Conservation (phyloP, 805 yeast genomes). For the Isabelozyma pseudorhagii region DNA sequence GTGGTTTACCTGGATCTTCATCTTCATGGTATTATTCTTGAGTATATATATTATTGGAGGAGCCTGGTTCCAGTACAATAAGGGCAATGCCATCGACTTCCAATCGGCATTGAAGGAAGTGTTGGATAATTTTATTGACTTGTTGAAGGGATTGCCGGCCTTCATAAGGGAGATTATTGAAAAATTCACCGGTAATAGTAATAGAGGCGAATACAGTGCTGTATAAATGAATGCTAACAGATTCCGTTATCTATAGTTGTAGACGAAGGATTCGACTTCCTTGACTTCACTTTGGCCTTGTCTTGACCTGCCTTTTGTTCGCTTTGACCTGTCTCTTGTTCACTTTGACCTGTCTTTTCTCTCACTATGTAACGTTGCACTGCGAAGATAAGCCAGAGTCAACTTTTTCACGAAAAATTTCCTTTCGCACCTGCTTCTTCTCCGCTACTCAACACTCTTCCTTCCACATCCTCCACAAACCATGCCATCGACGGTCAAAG, state of each 20-base stretch:
- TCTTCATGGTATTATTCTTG: constrained; percentile 64
- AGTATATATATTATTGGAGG: constrained; percentile 71
- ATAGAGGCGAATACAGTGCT: constrained; percentile 91
- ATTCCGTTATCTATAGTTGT: too few species aligned
- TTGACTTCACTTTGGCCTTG: too few species aligned
- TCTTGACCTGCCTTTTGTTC: too few species aligned
- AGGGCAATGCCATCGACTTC: constrained; percentile 67
- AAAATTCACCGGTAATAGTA: constrained; percentile 58
- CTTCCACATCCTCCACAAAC: background rate
- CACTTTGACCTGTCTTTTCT: too few species aligned
- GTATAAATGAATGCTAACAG: constrained; percentile 44
- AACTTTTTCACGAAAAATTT: constrained; percentile 1
- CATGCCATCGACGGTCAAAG: constrained; percentile 35
- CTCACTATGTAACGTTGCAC: background rate
- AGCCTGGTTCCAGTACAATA: constrained; percentile 72
- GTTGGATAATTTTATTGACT: constrained; percentile 60
- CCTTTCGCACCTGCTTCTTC: background rate
- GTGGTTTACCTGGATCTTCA: constrained; percentile 78
- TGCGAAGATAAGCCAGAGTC: background rate
- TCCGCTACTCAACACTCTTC: background rate
- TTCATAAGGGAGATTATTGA: constrained; percentile 65
- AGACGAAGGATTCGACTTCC: too few species aligned
- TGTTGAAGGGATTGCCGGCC: constrained; percentile 58
- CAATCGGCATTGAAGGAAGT: constrained; percentile 73
- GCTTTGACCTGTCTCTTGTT: too few species aligned